Conservation (phyloP, 2,329 filamentous ascomycete genomes). For the Albophoma yamanashiensis region DNA sequence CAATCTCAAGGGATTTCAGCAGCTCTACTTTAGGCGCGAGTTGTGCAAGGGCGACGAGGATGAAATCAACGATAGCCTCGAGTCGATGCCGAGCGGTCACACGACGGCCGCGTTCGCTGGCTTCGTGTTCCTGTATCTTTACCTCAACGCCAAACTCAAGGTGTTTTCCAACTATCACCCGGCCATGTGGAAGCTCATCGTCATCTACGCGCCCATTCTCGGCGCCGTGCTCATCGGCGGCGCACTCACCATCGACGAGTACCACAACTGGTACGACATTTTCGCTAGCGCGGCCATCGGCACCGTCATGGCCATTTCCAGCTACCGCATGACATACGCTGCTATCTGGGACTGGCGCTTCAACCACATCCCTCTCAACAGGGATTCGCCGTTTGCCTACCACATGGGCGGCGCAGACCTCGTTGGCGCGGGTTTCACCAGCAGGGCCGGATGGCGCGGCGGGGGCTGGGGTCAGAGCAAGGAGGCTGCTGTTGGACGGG, state of each 20-base stretch:
- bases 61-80: constrained; percentile 57
- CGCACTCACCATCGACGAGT: constrained; percentile 61
- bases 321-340: constrained; percentile 59
- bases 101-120: constrained; percentile 64
- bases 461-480: not conserved
- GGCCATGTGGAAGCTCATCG: constrained; percentile 62
- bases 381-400: constrained; percentile 20
- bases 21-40: constrained; percentile 57
- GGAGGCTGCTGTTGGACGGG: not conserved
- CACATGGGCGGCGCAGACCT: not conserved
- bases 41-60: constrained; percentile 58
- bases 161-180: constrained; percentile 64
- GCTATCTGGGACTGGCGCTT: constrained; percentile 57
- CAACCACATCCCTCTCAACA: constrained; percentile 54
- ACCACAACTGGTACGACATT: constrained; percentile 69
- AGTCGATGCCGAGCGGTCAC: constrained; percentile 65
- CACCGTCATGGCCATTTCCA: constrained; percentile 51
- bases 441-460: constrained; percentile 2
- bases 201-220: constrained; percentile 54
- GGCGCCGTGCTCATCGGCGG: constrained; percentile 59
- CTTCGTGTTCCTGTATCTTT: constrained; percentile 60
- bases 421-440: constrained; percentile 3
- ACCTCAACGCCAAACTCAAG: constrained; percentile 72
- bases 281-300: constrained; percentile 56
- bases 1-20: constrained; percentile 39